Base-by-base conservation (phyloP, 2,329 filamentous ascomycete species). In the Trichoderma citrinoviride region DNA sequence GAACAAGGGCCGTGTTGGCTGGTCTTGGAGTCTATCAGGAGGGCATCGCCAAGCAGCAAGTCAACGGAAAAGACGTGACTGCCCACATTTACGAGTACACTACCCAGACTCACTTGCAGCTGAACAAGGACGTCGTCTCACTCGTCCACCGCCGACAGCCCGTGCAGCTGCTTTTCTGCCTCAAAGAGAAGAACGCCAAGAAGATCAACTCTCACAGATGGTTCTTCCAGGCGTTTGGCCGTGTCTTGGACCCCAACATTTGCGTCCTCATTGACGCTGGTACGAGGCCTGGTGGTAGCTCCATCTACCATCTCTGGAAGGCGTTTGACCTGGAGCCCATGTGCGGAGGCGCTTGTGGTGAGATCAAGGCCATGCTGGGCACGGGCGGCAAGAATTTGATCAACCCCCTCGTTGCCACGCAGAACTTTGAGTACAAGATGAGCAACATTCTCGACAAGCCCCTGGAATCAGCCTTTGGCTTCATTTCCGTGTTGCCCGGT, bases 391-490 rank as follows among this genome's bases (percentile, higher is more conserved):
- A 91, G 77, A 93, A 96, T 72, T 85, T 99, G 41, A 76, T 97
- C 70, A 99, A 98, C 73, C 95, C 95, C 0, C 85, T 99, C 5
- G 91, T 99, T 23, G 95, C 95, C 2, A 93, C 93, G 0, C 95
- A 99, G 73, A 99, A 99, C 75, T 99, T 99, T 72, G 95, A 99
- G 81, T 99, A 99, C 85, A 99, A 99, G 84, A 97, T 99, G 90
- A 97, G 92, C 77, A 99, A 99, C 74, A 99, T 99, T 74, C 85
- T 99, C 50, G 95, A 99, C 77, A 99, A 99, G 80, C 95, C 95
- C 2, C 82, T 99, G 46, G 95, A 99, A 76, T 98, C 94, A 4
- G 92, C 94, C 0, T 99, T 99, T 77, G 95, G 95, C 53, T 99
- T 98, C 80, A 98, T 99, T 75, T 92, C 92, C 50, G 95, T 99